Percentiles rank a stretch among this genome's conserved stretches.
Conservation (phyloP, 208 protist species). For the Wallacemonas sp. region DNA sequence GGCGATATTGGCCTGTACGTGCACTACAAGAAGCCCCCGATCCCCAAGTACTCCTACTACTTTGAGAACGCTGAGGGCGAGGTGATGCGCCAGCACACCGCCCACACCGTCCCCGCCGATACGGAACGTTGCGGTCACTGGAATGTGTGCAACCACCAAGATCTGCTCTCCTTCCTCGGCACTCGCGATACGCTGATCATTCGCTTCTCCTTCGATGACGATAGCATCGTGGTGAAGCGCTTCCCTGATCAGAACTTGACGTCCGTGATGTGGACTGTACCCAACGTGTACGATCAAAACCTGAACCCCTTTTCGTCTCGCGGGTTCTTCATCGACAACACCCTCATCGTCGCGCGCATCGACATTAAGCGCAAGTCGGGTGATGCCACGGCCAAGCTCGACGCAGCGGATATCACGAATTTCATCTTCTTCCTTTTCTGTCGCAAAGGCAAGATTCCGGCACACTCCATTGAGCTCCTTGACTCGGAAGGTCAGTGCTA, state of each 20-base stretch:
- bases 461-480: conserved; percentile 74
- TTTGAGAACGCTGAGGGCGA: conserved; percentile 62
- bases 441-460: conserved; percentile 57
- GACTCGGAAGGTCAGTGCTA: conserved; percentile 39
- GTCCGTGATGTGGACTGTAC: conserved; percentile 66
- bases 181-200: conserved; percentile 55
- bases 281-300: conserved; percentile 55
- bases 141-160: conserved; percentile 64
- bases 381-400: conserved; percentile 32
- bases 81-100: conserved; percentile 86
- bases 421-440: conserved; percentile 81
- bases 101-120: conserved; percentile 77
- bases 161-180: conserved; percentile 60
- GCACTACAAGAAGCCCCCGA: conserved; percentile 81
- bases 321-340: conserved; percentile 56
- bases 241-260: conserved; percentile 28
- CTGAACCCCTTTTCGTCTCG: conserved; percentile 73
- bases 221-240: conserved; percentile 42
- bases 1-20: conserved; percentile 82
- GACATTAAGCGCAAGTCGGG: conserved; percentile 50
- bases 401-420: conserved; percentile 35
- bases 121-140: conserved; percentile 87
- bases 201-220: conserved; percentile 76
- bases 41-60: conserved; percentile 92
- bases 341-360: conserved; percentile 44